Evolutionary conservation across 352 stramenopile species (phyloP), one percentile per base, ranked within the genome.

Genomic region (Pythium brachiatum): DNA sequence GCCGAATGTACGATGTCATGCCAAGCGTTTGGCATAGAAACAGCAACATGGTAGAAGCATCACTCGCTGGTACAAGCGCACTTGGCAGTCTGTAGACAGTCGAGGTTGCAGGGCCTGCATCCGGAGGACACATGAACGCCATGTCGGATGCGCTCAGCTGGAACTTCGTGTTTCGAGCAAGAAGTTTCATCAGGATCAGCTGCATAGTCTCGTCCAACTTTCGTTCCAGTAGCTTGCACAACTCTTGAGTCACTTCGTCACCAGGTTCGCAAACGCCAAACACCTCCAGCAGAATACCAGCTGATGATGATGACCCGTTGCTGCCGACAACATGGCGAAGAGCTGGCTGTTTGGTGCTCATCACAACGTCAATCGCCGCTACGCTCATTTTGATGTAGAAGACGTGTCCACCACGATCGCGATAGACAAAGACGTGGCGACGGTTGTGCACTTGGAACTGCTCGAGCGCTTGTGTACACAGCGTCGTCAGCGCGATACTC

Each of bases 401-500:
- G 20, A 95, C 88, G 48, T 95, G 83, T 3, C 88, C 86, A 21
- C 85, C 80, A 5, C 84, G 82, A 66, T 96, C 86, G 16, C 85
- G 75, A 52, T 96, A 96, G 11, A 96, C 88, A 64, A 96, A 96
- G 27, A 92, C 83, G 31, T 96, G 81, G 2, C 83, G 81, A 4
- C 88, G 79, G 65, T 96, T 96, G 73, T 94, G 86, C 31, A 96
- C 88, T 78, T 96, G 84, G 50, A 96, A 96, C 54, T 93, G 88
- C 64, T 96, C 86, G 15, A 96, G 64, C 31, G 88, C 88, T 57
- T 87, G 91, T 16, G 84, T 92, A 27, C 83, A 94, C 15, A 96
- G 41, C 62, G 87, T 88, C 18, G 89, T 95, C 7, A 96, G 80
- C 13, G 86, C 83, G 53, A 94, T 85, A 31, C 76, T 88, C 5